These are phyloP conservation scores for Casuarina glauca DNA, from an alignment of 306 rosid species.

Conservation along the genomic window DNA sequence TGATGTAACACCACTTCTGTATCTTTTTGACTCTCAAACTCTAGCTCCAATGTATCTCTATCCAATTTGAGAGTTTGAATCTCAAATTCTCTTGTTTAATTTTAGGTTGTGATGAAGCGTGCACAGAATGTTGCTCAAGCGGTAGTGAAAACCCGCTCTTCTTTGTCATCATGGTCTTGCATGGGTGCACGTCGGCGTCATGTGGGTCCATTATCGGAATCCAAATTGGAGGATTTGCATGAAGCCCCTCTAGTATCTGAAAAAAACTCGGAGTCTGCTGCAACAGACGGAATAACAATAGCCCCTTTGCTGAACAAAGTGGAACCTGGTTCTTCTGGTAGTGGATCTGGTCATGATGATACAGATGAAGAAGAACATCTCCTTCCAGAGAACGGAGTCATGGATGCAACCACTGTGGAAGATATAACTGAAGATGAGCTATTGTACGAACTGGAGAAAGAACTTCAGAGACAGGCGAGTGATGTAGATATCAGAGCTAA, in stretches of 20 bases:
- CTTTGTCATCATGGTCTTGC: conserved; percentile 93
- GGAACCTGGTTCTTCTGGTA: conserved; percentile 44
- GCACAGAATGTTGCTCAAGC: conserved; percentile 95
- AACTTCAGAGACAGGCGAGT: conserved; percentile 67
- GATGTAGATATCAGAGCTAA: conserved; percentile 39
- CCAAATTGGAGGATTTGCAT: conserved; percentile 42
- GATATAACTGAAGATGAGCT: conserved; percentile 75
- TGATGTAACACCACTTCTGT: background rate
- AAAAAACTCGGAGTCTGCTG: conserved; percentile 37
- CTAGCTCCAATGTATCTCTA: background rate
- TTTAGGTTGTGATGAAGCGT: conserved; percentile 85
- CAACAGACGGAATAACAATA: conserved; percentile 28
- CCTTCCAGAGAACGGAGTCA: conserved; percentile 40
- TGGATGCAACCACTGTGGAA: conserved; percentile 38
- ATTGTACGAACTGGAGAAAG: conserved; percentile 86
- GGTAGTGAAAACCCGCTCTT: conserved; percentile 88
- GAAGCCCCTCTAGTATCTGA: conserved; percentile 51
- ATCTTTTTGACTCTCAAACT: background rate
- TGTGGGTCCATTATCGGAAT: conserved; percentile 39
- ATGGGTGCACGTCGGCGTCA: conserved; percentile 90
- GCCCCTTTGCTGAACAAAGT: conserved; percentile 38
- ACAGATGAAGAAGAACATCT: conserved; percentile 75
- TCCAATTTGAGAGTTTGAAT: background rate
- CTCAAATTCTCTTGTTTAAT: conserved; percentile 21
- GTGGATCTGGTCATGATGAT: conserved; percentile 67